Conservation (phyloP, 2,329 filamentous ascomycete genomes). For the Hymenoscyphus repandus region DNA sequence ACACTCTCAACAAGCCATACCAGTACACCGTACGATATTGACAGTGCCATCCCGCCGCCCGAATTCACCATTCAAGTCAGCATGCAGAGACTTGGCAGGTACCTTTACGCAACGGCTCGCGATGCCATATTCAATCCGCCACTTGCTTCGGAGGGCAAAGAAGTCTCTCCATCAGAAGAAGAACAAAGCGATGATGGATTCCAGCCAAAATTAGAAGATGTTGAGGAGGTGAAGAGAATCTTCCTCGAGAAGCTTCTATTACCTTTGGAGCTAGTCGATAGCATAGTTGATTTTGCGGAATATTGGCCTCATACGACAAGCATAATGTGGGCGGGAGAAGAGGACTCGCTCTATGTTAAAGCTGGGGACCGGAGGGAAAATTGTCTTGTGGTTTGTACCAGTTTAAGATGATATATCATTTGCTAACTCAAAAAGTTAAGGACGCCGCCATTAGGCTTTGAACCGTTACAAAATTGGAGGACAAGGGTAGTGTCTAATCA, state of each 20-base stretch:
- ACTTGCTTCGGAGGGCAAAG: background rate
- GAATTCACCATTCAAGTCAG: background rate
- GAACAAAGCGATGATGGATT: constrained; percentile 1
- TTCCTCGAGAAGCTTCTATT: constrained; percentile 40
- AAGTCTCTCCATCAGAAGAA: background rate
- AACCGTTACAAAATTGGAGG: background rate
- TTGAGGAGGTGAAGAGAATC: constrained; percentile 43
- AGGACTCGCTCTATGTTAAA: constrained; percentile 7
- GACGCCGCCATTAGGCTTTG: constrained; percentile 25
- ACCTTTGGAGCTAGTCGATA: constrained; percentile 50
- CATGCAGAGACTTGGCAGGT: background rate
- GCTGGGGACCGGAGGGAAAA: constrained; percentile 30
- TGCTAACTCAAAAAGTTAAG: constrained; percentile 21
- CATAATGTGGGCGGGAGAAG: constrained; percentile 17
- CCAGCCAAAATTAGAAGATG: constrained; percentile 42
- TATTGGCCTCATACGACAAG: constrained; percentile 51
- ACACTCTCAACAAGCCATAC: no score
- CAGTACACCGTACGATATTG: background rate
- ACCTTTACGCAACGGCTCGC: background rate
- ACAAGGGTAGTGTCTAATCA: background rate
- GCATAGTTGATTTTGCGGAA: constrained; percentile 53
- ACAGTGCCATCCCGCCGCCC: background rate
- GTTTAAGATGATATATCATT: background rate
- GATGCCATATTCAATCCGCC: constrained; percentile 3
- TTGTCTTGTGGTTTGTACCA: constrained; percentile 36